Base-by-base conservation (phyloP, 2,329 filamentous ascomycete species). In the Aspergillus intermedius region DNA sequence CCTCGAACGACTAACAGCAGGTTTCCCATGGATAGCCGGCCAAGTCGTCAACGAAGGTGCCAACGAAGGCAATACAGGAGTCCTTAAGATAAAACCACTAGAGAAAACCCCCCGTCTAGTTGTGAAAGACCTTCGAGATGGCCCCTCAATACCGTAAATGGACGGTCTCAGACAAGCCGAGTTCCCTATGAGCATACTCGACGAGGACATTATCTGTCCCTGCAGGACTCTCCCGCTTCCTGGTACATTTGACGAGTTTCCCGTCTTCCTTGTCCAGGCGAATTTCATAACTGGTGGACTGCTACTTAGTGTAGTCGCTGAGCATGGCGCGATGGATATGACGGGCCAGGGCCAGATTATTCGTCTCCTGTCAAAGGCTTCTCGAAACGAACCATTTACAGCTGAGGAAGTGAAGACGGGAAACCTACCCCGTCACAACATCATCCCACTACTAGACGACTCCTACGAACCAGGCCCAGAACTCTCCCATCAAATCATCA, bases 301-400 rank as follows among this genome's bases (percentile, higher is more conserved):
- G 0, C 51, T 82, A 1, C 65, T 82, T 7, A 76, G 73, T 2
- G 63, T 80, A 21, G 68, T 68, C 23, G 70, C 65, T 6, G 71
- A 78, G 21, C 79, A 82, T 53, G 67, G 69, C 5, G 60, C 65
- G 0, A 75, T 79, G 69, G 79, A 82, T 47, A 74, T 77, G 62
- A 68, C 67, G 1, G 78, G 77, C 1, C 71, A 76, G 52, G 74
- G 64, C 2, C 66, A 72, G 19, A 52, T 78, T 13, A 75, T 79
- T 13, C 49, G 60, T 2, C 68, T 77, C 1, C 62, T 82, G 5
- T 68, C 72, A 0, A 78, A 78, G 48, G 77, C 75, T 0, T 79
- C 77, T 47, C 60, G 57, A 1, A 58, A 63, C 1, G 72, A 76
- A 25, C n/a, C 50, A 0, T 79, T 78, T 55, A 76, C 74, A 0